Base-by-base conservation (phyloP, 352 stramenopile species). In the Globisporangium alternatum region DNA sequence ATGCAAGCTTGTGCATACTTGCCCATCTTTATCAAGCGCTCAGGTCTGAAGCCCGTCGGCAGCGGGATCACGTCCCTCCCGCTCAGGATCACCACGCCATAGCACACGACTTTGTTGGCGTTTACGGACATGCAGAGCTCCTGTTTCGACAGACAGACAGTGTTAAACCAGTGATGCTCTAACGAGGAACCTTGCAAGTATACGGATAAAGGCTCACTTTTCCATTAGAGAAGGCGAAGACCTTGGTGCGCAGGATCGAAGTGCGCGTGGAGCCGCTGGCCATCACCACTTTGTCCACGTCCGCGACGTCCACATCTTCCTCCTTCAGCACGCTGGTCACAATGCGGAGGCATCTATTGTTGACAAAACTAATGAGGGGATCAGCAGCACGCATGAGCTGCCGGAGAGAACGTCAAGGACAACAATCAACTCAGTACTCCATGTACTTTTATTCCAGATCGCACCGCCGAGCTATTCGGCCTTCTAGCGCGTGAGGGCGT, bases 111-210 rank as follows among this genome's bases (percentile, higher is more conserved):
- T 86, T 99, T 96, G 69, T 99, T 96, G 0, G 96, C 96, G 67
- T 99, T 98, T 47, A 99, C 97, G 5, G 86, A 96, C 76, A 99
- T 97, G 73, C 96, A 99, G 2, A 98, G 83, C 72, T 99, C 94
- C 86, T 95, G 62, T n/a, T 9, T 21, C 53, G 9, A 28, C 25
- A 28, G 25, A 2, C 45, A 19, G 3, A n/a, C 13, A 28, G 10
- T 10, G 22, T 62, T 19, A 48, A 17, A 6, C 7, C 10, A 22
- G 43, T 48, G 10, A 30, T 15, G n/a, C 21, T 1, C 44, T 28
- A 5, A 6, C n/a, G 22, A 28, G 15, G 8, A 17, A 5, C 10
- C 21, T 8, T 28, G 35, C 62, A 3, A 28, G n/a, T 31, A 3
- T 30, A 28, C 25, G 25, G 25, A 28, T 28, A 54, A 19, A 5